Base-by-base conservation (phyloP, 2,329 filamentous ascomycete species). In the Fusarium palustre region DNA sequence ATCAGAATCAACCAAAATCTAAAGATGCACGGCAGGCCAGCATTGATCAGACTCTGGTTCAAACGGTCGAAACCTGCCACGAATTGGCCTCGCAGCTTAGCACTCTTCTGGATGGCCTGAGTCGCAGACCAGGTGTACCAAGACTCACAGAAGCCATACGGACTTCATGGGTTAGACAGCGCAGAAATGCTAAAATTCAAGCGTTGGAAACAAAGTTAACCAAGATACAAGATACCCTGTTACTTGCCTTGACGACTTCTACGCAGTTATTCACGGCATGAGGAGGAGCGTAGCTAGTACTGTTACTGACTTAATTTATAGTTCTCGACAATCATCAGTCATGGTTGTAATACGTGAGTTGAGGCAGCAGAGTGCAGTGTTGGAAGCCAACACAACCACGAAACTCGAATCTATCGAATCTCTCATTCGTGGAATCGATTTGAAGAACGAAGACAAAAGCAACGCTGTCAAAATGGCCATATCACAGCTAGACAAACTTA, bases 231-330 rank as follows among this genome's bases (percentile, higher is more conserved):
- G 8, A 36, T 7, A 36, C 7, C 0, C 1, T 49, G 11, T n/a
- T 36, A 0, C 46, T 49, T 34, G 22, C 46, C 7, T 49, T 49
- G 11, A 49, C 46, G 10, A 34, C 46, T 7, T 34, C 46, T 3
- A 34, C 46, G 2, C 16, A 34, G 46, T 49, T 10, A n/a, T 16
- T 4, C 2, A 16, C n/a, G n/a, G n/a, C n/a, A n/a, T n/a, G n/a
- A n/a, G n/a, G n/a, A n/a, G n/a, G n/a, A n/a, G n/a, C n/a, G n/a
- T n/a, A n/a, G n/a, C n/a, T n/a, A n/a, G 2, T 12, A 18, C 5
- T 1, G 0, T 1, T 15, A 3, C 11, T 49, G 9, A 49, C 1
- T 0, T 3, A 1, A 2, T 7, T 3, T 49, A 5, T 3, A 49
- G 46, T 9, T 22, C 31, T 4, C 20, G 46, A 3, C 46, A 49